These are phyloP conservation scores for Lanmaoa rubissima DNA, from an alignment of 768 basidiomycete species.

Conservation along the genomic window DNA sequence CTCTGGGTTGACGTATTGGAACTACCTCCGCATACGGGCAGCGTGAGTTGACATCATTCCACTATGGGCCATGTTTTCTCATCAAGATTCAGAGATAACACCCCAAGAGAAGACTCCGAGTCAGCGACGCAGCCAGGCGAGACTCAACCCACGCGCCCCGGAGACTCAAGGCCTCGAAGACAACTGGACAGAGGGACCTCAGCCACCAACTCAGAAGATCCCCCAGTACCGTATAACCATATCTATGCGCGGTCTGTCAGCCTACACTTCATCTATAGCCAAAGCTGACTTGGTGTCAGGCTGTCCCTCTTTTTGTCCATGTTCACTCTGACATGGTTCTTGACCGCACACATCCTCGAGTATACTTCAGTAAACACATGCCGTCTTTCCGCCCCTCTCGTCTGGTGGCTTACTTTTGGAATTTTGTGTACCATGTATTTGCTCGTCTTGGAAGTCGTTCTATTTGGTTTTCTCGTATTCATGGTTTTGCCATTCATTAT, in stretches of 20 bases:
- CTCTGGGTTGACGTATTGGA: conserved; percentile 53
- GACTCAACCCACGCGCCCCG: conserved; percentile 6
- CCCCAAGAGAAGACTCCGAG: conserved; percentile 31
- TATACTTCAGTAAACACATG: conserved; percentile 77
- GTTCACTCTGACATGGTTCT: conserved; percentile 77
- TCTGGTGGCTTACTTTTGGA: conserved; percentile 86
- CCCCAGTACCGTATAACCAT: conserved; percentile 23
- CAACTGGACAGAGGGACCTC: conserved; percentile 22
- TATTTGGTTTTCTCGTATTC: conserved; percentile 76
- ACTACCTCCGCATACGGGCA: conserved; percentile 40
- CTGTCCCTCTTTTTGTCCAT: conserved; percentile 65
- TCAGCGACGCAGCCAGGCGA: conserved; percentile 27
- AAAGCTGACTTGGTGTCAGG: conserved; percentile 30
- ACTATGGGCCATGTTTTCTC: conserved; percentile 2
- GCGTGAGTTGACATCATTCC: conserved; percentile 21
- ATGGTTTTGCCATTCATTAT: conserved; percentile 76
- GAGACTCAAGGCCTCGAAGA: conserved; percentile 17
- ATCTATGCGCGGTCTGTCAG: conserved; percentile 29
- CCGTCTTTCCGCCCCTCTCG: conserved; percentile 68
- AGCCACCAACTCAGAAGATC: conserved; percentile 26
- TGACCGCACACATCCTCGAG: conserved; percentile 75
- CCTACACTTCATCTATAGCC: background rate
- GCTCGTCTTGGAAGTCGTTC: conserved; percentile 66
- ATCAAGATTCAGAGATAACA: conserved; percentile 20
- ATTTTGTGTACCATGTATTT: conserved; percentile 79